Base-by-base conservation (phyloP, 176 grass and related monocot species). In the Aegilops umbellulata region DNA sequence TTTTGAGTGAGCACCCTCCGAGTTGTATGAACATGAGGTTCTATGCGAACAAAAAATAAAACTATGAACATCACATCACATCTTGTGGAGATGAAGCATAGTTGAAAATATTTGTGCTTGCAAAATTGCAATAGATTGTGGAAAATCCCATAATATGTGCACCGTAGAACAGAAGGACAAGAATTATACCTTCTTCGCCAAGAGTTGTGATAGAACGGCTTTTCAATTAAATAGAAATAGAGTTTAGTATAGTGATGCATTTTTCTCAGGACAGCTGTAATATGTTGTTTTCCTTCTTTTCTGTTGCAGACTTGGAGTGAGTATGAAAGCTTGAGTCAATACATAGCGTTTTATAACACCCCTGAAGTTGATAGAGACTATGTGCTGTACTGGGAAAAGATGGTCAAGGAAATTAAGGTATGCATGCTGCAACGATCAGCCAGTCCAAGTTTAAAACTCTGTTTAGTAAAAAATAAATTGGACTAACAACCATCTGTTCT, bases 331-430 rank as follows among this genome's bases (percentile, higher is more conserved):
- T 61, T 69, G 68, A 57, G 19, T 20, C 6, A 2, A 0, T 83
- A 74, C 23, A 3, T 17, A 2, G 1, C 10, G 10, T 17, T 11
- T 61, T 83, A 42, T 72, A 25, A 30, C 23, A 83, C 53, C 16
- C 15, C 20, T 61, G 68, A 74, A 61, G 60, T 26, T 42, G 51
- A 83, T 62, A 17, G 67, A 11, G 81, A 83, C 1, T 83, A 73
- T 61, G 23, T 83, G 10, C 25, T 14, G 7, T 83, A 74, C 68
- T 83, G 51, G 25, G 22, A 61, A 61, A 44, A 69, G 60, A 22
- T 83, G 39, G 24, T 8, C 2, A 22, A 83, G 16, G 24, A 83
- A 82, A 14, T 82, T 34, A 69, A 34, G 65, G 80, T 82, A 82
- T 63, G 41, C 26, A 78, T 23, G 51, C 7, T 63, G 58, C 32